Percentiles rank a stretch among this genome's conserved stretches.
These are phyloP conservation scores for Didymella sp. DNA, from an alignment of 2,329 filamentous ascomycete species.

Conservation along the genomic window DNA sequence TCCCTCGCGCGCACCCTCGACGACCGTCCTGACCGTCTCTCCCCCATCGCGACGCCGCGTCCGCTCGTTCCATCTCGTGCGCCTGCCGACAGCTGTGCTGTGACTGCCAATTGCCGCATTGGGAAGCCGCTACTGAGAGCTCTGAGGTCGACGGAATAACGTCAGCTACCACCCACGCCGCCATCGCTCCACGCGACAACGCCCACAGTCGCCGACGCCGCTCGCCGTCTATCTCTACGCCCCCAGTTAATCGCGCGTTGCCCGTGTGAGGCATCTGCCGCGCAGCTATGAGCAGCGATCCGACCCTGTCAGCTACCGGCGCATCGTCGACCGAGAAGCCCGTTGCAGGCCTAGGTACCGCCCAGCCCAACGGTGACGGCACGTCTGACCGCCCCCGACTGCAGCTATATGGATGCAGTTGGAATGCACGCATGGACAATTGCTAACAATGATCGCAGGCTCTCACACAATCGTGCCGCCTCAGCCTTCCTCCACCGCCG, in stretches of 20 bases:
- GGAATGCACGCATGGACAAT: neutral
- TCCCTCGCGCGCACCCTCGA: conserved; percentile 30
- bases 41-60: conserved; percentile 35
- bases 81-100: conserved; percentile 23
- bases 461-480: conserved; percentile 28
- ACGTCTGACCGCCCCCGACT: conserved; percentile 25
- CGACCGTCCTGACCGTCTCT: conserved; percentile 18
- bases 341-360: conserved; percentile 27
- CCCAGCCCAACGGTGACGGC: conserved; percentile 47
- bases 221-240: conserved; percentile 26
- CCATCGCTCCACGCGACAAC: conserved; percentile 39
- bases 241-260: conserved; percentile 19
- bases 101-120: conserved; percentile 31
- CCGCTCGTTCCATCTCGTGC: conserved; percentile 39
- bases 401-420: neutral
- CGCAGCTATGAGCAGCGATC: conserved; percentile 50
- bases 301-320: conserved; percentile 37
- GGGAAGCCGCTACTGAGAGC: conserved; percentile 26
- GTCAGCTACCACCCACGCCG: conserved; percentile 26
- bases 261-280: conserved; percentile 25
- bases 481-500: conserved; percentile 41
- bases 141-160: conserved; percentile 19
- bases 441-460: conserved; percentile 9
- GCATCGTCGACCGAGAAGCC: conserved; percentile 42
- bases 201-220: conserved; percentile 31